Evolutionary conservation across 495 filamentous ascomycete genomes (phyloP).

Genomic region (Aspergillus panamensis): DNA sequence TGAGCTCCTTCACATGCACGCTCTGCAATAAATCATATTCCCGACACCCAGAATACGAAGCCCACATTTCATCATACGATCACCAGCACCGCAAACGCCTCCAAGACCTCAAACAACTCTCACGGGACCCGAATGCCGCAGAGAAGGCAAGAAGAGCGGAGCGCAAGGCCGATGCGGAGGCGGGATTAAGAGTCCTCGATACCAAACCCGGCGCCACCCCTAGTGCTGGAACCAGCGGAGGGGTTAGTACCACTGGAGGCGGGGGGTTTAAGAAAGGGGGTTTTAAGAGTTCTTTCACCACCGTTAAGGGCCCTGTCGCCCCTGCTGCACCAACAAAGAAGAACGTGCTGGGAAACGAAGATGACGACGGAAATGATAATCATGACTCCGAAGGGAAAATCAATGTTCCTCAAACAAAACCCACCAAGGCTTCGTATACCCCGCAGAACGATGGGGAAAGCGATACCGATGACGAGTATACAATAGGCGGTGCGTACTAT

Average conservation of each 20-base stretch:
- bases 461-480: conserved; percentile 47
- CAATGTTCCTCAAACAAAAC: conserved; percentile 44
- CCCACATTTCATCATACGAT: conserved; percentile 59
- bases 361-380: conserved; percentile 28
- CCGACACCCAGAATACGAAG: conserved; percentile 59
- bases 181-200: conserved; percentile 42
- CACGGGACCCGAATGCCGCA: conserved; percentile 53
- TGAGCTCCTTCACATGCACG: conserved; percentile 81
- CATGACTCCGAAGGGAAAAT: conserved; percentile 4
- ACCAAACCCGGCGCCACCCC: conserved; percentile 15
- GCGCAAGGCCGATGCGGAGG: conserved; percentile 60
- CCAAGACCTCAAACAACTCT: conserved; percentile 60
- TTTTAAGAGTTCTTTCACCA: conserved; percentile 59
- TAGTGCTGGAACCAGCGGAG: conserved; percentile 1
- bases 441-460: conserved; percentile 32
- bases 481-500: conserved; percentile 44
- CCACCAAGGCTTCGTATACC: conserved; percentile 12
- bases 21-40: conserved; percentile 60
- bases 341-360: conserved; percentile 45
- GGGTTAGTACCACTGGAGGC: conserved; percentile 17
- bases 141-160: conserved; percentile 67
- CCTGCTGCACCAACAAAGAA: conserved; percentile 36
- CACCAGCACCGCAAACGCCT: conserved; percentile 62
- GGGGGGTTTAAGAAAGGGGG: conserved; percentile 62
- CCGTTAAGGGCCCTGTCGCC: conserved; percentile 36